Percentiles rank a stretch among this genome's conserved stretches.
phyloP scores from a whole-genome alignment of 2,329 filamentous ascomycete genomes.

The Claviceps purpurea region DNA sequence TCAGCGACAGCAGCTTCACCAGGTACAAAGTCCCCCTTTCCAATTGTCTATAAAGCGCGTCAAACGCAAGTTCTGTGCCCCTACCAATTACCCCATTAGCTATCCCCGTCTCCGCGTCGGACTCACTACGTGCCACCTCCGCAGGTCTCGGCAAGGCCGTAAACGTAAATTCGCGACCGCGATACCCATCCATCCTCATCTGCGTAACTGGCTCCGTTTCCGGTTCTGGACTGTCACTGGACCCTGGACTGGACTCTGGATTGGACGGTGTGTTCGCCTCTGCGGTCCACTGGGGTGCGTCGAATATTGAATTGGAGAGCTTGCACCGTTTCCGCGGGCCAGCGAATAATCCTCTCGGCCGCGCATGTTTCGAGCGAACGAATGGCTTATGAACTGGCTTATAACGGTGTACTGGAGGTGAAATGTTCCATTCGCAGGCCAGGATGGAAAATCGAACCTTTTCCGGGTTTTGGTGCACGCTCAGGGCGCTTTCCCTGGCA shows the following conservation, averaged over 20 bases:
- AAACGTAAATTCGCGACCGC: background rate
- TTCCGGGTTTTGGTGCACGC: slow-evolving; percentile 19
- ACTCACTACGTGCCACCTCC: background rate
- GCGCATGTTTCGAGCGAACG: background rate
- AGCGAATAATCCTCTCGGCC: background rate
- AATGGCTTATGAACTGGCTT: no score
- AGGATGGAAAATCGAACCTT: slow-evolving; percentile 28
- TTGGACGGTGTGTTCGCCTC: background rate
- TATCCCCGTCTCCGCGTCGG: background rate
- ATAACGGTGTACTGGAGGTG: background rate
- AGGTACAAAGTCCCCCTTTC: slow-evolving; percentile 1
- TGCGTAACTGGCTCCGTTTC: no score
- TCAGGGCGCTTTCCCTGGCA: slow-evolving; percentile 19
- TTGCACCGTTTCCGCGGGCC: background rate
- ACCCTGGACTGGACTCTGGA: background rate
- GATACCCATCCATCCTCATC: background rate
- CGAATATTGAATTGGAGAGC: background rate
- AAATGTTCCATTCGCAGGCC: slow-evolving; percentile 26
- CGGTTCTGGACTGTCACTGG: no score
- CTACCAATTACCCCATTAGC: background rate
- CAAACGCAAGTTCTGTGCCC: background rate
- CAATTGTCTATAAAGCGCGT: background rate
- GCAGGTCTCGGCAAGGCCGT: background rate
- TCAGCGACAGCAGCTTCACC: background rate
- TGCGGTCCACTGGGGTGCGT: background rate